Percentiles rank a stretch among this genome's conserved stretches.
phyloP scores from a whole-genome alignment of 2,329 filamentous ascomycete genomes.

The Magnaporthiopsis incrustans region DNA sequence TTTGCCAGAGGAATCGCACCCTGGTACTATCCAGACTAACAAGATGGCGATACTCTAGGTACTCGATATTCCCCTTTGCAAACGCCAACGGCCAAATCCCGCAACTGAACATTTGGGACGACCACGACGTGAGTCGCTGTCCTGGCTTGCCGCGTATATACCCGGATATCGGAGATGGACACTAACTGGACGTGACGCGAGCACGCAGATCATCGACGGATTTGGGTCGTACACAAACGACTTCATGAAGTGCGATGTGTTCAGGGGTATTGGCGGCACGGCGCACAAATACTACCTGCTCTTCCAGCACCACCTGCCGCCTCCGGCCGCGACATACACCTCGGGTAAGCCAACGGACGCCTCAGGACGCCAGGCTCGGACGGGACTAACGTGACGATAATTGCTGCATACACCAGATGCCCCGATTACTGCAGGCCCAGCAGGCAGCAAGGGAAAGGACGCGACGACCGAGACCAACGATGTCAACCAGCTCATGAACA shows the following conservation, averaged over 20 bases:
- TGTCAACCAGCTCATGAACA: conserved; percentile 62
- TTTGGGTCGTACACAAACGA: conserved; percentile 90
- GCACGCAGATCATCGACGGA: conserved; percentile 69
- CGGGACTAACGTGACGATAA: background rate
- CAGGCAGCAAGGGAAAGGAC: background rate
- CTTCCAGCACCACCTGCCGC: conserved; percentile 90
- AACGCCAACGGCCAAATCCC: conserved; percentile 85
- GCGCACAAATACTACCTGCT: conserved; percentile 98
- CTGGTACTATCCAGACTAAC: background rate
- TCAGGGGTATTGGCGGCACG: conserved; percentile 81
- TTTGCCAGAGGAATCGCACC: conserved; percentile 24
- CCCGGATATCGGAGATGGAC: background rate
- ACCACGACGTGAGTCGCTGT: conserved; percentile 62
- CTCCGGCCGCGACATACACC: conserved; percentile 78
- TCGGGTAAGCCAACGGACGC: conserved; percentile 41
- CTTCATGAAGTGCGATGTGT: conserved; percentile 75
- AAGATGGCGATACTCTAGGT: conserved; percentile 30
- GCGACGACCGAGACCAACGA: conserved; percentile 48
- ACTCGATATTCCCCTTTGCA: conserved; percentile 75
- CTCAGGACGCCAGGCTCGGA: background rate
- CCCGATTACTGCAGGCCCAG: conserved; percentile 39
- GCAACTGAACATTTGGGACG: conserved; percentile 97
- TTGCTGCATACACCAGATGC: conserved; percentile 21
- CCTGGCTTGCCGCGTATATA: background rate
- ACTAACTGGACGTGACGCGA: conserved; percentile 29